Conservation (phyloP, 345 rosid genomes). For the Cochlearia excelsa region DNA sequence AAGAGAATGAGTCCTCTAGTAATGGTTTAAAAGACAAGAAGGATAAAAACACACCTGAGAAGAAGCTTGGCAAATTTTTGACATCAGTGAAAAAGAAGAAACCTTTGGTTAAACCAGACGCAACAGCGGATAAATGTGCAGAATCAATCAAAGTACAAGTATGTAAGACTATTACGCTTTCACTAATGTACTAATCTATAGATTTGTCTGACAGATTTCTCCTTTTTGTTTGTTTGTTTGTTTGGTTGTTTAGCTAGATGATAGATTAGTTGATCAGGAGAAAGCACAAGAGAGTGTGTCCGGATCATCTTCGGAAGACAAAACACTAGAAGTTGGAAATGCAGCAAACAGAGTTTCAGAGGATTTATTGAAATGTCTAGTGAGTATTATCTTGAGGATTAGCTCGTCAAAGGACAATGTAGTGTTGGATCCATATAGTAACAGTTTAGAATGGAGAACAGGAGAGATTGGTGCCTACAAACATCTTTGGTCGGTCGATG, state of each 20-base stretch:
- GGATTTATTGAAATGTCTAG: slow-evolving; percentile 61
- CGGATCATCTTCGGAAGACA: slow-evolving; percentile 42
- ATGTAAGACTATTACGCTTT: neutral
- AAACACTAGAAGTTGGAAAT: slow-evolving; percentile 39
- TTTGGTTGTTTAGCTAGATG: slow-evolving; percentile 50
- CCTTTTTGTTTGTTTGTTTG: neutral
- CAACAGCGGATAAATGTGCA: slow-evolving; percentile 4
- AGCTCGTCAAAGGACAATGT: slow-evolving; percentile 53
- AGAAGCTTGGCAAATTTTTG: slow-evolving; percentile 42
- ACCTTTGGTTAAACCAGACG: slow-evolving; percentile 20
- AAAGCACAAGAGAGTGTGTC: slow-evolving; percentile 53
- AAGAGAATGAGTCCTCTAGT: slow-evolving; percentile 58
- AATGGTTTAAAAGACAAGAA: slow-evolving; percentile 52
- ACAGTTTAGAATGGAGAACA: slow-evolving; percentile 37
- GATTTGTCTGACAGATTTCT: slow-evolving; percentile 4
- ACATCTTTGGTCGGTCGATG: slow-evolving; percentile 52
- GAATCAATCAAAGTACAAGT: slow-evolving; percentile 26
- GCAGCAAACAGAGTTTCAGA: slow-evolving; percentile 71
- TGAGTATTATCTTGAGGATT: slow-evolving; percentile 60
- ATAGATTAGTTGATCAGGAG: slow-evolving; percentile 59
- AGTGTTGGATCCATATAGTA: slow-evolving; percentile 56
- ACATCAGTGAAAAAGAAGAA: slow-evolving; percentile 47
- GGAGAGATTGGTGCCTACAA: slow-evolving; percentile 68
- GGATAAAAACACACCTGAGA: slow-evolving; percentile 55
- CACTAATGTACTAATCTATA: neutral